Percentiles rank a stretch among this genome's conserved stretches.
Evolutionary conservation across 345 rosid genomes (phyloP).

Genomic region (Citrus glauca): DNA sequence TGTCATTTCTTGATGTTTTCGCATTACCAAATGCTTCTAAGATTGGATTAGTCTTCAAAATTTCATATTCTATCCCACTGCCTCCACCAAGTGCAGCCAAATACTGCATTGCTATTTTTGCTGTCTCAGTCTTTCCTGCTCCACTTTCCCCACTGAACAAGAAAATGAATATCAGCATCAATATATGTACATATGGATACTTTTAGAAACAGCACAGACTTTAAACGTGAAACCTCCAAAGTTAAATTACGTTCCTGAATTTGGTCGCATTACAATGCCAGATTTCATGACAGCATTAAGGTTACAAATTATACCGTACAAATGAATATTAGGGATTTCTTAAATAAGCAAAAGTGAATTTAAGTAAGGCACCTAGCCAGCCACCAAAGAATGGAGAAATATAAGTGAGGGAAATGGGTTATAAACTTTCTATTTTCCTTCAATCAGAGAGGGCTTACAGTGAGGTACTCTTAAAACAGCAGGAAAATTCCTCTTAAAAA

Average conservation of each 20-base stretch:
- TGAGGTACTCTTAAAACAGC: background rate
- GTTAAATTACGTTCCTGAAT: background rate
- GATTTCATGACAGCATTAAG: background rate
- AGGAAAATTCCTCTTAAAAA: background rate
- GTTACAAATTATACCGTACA: background rate
- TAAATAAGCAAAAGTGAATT: background rate
- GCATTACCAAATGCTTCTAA: conserved; percentile 99
- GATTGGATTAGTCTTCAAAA: conserved; percentile 92
- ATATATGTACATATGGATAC: background rate
- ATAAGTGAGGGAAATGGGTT: background rate
- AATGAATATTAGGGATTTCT: background rate
- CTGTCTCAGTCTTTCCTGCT: conserved; percentile 99
- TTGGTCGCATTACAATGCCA: background rate
- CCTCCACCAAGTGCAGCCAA: conserved; percentile 99
- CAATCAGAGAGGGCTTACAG: background rate
- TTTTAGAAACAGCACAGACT: conserved; percentile 13
- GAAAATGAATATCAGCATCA: conserved; percentile 22
- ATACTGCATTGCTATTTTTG: conserved; percentile 99
- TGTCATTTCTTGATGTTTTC: conserved; percentile 91
- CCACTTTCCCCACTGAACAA: conserved; percentile 95
- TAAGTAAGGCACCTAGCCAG: background rate
- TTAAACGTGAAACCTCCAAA: background rate
- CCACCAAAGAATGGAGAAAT: background rate
- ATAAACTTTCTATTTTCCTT: background rate
- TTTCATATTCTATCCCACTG: conserved; percentile 96